Conservation (phyloP, 2,329 filamentous ascomycete species). For the Passalora sequoiae region DNA sequence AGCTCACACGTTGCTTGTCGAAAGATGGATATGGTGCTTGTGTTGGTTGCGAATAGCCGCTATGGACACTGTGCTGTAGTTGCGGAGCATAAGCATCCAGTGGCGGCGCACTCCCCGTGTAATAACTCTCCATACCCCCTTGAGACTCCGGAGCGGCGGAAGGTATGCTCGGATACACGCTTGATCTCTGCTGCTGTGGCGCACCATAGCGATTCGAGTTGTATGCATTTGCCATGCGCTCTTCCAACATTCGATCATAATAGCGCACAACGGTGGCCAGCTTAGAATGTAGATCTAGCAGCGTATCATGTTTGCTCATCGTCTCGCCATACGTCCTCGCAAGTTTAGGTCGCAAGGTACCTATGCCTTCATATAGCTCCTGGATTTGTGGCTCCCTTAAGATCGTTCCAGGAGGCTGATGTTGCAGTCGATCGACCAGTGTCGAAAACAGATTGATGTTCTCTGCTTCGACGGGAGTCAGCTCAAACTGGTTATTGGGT, state of each 20-base stretch:
- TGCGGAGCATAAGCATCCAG: constrained; percentile 42
- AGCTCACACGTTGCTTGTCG: constrained; percentile 25
- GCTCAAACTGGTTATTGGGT: constrained; percentile 88
- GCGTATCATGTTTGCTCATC: constrained; percentile 98
- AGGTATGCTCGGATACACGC: constrained; percentile 67
- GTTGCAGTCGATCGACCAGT: constrained; percentile 86
- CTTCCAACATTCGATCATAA: constrained; percentile 97
- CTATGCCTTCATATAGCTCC: constrained; percentile 95
- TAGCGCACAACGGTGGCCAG: constrained; percentile 93
- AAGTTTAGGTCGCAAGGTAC: constrained; percentile 84
- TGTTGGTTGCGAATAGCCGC: constrained; percentile 41
- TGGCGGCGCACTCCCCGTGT: constrained; percentile 59
- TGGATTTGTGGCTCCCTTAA: constrained; percentile 96
- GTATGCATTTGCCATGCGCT: constrained; percentile 87
- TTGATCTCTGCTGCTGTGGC: constrained; percentile 41
- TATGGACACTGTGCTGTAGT: constrained; percentile 45
- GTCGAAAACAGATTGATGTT: constrained; percentile 97
- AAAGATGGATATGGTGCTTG: constrained; percentile 34
- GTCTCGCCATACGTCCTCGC: constrained; percentile 95
- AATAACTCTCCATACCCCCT: constrained; percentile 71
- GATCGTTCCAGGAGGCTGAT: constrained; percentile 91
- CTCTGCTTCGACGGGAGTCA: constrained; percentile 88
- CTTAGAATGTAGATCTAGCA: constrained; percentile 91
- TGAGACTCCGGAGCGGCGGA: constrained; percentile 44
- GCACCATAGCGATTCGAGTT: constrained; percentile 59